Evolutionary conservation across 2,329 filamentous ascomycete species (phyloP).

Genomic region (Penicillium sp.): DNA sequence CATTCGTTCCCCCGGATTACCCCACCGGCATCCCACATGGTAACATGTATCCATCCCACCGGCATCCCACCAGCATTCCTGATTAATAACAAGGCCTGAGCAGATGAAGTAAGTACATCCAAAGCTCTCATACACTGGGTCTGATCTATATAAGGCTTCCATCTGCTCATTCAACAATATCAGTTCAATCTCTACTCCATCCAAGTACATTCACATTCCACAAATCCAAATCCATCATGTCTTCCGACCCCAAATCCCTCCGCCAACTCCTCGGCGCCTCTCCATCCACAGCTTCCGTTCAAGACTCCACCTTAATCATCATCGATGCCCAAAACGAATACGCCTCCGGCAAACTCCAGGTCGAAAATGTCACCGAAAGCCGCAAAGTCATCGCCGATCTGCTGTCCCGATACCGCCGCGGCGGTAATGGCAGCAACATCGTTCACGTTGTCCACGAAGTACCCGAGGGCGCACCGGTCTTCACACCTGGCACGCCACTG

Average conservation of each 20-base stretch:
- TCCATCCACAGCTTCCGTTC: slow-evolving; percentile 61
- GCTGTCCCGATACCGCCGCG: slow-evolving; percentile 65
- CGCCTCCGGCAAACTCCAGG: slow-evolving; percentile 59
- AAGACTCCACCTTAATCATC: slow-evolving; percentile 68
- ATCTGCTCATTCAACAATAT: not conserved
- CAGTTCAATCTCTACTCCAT: not conserved
- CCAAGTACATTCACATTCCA: not conserved
- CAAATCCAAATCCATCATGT: not conserved
- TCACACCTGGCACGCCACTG: slow-evolving; percentile 66
- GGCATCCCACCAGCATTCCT: not conserved
- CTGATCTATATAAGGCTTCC: not conserved
- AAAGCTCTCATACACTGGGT: not conserved
- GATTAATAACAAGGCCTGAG: not conserved
- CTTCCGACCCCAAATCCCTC: slow-evolving; percentile 42
- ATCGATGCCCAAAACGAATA: slow-evolving; percentile 77
- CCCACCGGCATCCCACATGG: slow-evolving; percentile 2
- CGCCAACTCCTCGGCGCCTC: slow-evolving; percentile 61
- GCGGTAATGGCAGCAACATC: slow-evolving; percentile 54
- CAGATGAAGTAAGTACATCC: not conserved
- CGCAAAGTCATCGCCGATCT: slow-evolving; percentile 64
- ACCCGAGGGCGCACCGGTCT: slow-evolving; percentile 67
- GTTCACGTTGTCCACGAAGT: slow-evolving; percentile 68
- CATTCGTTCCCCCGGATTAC: not conserved
- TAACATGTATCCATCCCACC: not conserved
- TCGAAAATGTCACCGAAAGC: slow-evolving; percentile 59